These are phyloP conservation scores for Penicillium sp. DNA, from an alignment of 2,329 filamentous ascomycete genomes.

Conservation along the genomic window DNA sequence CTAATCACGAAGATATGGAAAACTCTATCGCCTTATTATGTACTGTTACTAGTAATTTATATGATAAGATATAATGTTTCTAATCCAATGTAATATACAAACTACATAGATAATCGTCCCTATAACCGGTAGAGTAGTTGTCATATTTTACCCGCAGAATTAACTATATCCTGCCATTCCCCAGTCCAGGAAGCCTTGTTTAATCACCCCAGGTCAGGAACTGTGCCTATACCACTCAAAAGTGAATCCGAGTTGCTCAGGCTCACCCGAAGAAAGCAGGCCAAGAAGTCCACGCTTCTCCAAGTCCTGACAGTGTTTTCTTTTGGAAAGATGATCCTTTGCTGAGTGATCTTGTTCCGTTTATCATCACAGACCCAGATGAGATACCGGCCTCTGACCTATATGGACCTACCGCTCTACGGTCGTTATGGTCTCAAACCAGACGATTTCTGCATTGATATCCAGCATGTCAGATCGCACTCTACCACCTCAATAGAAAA, in stretches of 20 bases:
- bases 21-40: too few species aligned
- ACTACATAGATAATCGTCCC: too few species aligned
- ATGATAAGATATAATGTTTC: too few species aligned
- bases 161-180: too few species aligned
- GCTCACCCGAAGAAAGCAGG: conserved; percentile 23
- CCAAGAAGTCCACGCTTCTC: conserved; percentile 26
- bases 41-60: too few species aligned
- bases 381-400: conserved; percentile 33
- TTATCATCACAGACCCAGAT: conserved; percentile 33
- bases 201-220: too few species aligned
- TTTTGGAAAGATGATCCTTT: conserved; percentile 17
- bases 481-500: conserved; percentile 60
- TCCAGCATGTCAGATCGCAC: conserved; percentile 55
- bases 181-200: too few species aligned
- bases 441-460: conserved; percentile 37
- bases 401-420: conserved; percentile 34
- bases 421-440: conserved; percentile 33
- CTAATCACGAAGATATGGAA: too few species aligned
- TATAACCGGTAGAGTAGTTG: too few species aligned
- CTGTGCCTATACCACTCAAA: conserved; percentile 22
- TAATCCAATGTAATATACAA: too few species aligned
- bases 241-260: conserved; percentile 24
- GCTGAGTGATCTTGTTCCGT: too few species aligned
- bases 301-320: conserved; percentile 24
- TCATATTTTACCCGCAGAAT: too few species aligned